These are phyloP conservation scores for Thermomucor indicae-seudaticae DNA, from an alignment of 371 early-diverging fungal genomes.

Conservation along the genomic window DNA sequence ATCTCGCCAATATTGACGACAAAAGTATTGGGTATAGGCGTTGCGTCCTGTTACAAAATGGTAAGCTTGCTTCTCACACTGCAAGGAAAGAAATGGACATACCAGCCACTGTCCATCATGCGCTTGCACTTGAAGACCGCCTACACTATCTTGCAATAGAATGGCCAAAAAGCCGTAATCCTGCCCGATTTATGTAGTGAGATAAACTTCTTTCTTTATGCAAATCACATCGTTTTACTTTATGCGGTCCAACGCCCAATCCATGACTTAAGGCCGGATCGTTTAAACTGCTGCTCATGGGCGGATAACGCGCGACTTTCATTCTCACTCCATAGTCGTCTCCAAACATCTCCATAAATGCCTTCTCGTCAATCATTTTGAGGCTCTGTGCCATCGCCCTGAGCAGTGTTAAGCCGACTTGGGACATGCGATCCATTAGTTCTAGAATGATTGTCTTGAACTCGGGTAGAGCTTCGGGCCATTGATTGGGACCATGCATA, in stretches of 20 bases:
- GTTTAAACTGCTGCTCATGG: conserved; percentile 15
- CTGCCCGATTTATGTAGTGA: too few relatives aligned
- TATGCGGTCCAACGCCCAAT: conserved; percentile 55
- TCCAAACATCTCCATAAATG: conserved; percentile 41
- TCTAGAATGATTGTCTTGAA: conserved; percentile 38
- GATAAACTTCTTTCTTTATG: too few relatives aligned
- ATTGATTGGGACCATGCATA: conserved; percentile 55
- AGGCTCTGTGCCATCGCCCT: conserved; percentile 47
- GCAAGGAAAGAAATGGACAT: neutral
- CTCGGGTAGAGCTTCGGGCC: conserved; percentile 42
- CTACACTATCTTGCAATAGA: conserved; percentile 55
- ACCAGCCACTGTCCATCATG: conserved; percentile 55
- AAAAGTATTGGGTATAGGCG: conserved; percentile 55
- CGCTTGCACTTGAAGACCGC: conserved; percentile 62
- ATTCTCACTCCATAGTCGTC: conserved; percentile 40
- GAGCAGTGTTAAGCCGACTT: conserved; percentile 40
- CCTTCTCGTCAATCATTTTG: conserved; percentile 27
- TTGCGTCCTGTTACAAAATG: conserved; percentile 31
- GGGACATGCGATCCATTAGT: conserved; percentile 36
- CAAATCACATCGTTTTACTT: conserved; percentile 27
- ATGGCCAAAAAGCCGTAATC: conserved; percentile 55
- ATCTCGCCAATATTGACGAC: conserved; percentile 64
- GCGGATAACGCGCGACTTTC: conserved; percentile 38
- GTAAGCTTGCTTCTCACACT: neutral
- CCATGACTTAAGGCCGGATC: conserved; percentile 33